Conservation (phyloP, 140 eudicot species). For the Anethum foeniculum region DNA sequence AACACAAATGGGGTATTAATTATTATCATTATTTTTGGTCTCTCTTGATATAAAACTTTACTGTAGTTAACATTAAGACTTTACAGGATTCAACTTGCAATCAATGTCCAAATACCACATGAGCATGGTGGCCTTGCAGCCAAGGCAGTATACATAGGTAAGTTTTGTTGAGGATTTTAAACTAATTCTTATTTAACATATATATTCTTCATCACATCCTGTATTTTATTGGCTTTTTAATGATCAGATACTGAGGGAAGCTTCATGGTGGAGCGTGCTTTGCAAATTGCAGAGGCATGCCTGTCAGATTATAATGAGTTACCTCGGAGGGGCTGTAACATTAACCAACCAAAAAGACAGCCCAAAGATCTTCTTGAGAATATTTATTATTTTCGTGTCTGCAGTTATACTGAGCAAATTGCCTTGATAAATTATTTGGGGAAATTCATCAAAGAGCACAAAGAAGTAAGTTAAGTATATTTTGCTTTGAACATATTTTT, state of each 20-base stretch:
- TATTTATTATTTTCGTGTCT: conserved; percentile 76
- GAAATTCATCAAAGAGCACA: conserved; percentile 72
- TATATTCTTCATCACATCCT: conserved; percentile 1
- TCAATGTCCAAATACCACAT: conserved; percentile 81
- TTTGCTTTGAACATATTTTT: neutral
- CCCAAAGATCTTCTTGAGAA: conserved; percentile 68
- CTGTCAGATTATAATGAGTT: conserved; percentile 41
- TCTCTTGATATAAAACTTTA: neutral
- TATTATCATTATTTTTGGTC: neutral
- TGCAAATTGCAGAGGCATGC: conserved; percentile 92
- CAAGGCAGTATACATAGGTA: conserved; percentile 82
- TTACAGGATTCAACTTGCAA: conserved; percentile 90
- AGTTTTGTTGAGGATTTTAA: neutral
- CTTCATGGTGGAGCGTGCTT: conserved; percentile 93
- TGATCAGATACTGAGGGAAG: conserved; percentile 89
- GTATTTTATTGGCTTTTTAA: conserved; percentile 11
- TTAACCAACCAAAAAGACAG: conserved; percentile 30
- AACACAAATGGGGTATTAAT: conserved; percentile 80
- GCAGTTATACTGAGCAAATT: conserved; percentile 86
- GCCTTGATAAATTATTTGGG: conserved; percentile 65
- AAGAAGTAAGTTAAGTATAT: conserved; percentile 50
- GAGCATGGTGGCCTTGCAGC: conserved; percentile 83
- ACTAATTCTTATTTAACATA: neutral
- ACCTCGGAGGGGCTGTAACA: conserved; percentile 33
- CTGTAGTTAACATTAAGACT: neutral